Evolutionary conservation across 176 grass and related monocot species (phyloP), one percentile per base, ranked within the genome.

Genomic region (Hyparrhenia diplandra): DNA sequence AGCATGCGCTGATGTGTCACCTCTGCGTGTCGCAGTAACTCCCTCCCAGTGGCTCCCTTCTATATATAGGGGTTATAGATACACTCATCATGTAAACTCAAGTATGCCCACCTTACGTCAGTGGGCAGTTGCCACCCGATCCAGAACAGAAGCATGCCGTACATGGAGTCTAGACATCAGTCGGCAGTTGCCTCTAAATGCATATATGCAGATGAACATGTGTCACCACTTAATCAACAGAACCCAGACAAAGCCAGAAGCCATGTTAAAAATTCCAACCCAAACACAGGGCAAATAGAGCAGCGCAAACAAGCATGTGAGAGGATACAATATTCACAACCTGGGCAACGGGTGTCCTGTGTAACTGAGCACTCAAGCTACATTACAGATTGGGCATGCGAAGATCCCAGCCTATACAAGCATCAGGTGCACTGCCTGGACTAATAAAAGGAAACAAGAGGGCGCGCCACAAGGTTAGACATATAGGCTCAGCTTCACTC

Each of bases 261-360:
- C 16, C 49, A 32, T 45, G 27, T 37, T 47, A 16, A 72, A 34
- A 62, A 70, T 63, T 80, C 10, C 8, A 69, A 54, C 62, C 31
- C 5, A 40, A 67, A 70, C 17, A 65, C 37, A 31, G 52, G 14
- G 52, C 37, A 69, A 84, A 69, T n/a, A 73, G 47, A 80, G 37
- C 18, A 61, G 52, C 45, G 41, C 47, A 30, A 64, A 72, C 45
- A 76, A 76, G 64, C 77, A 75, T 84, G 63, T 84, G 82, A 70
- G 73, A 73, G 52, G 68, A 79, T 59, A 88, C 57, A 78, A 87
- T 93, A 97, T 93, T 93, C 91, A 97, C 91, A 97, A 85, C 85
- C 83, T 85, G 76, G 69, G 75, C 82, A 82, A 89, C 57, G 13
- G 71, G 70, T 78, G 9, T 68, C 86, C 64, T 34, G 69, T 74